Evolutionary conservation across 805 yeast genomes (phyloP).

Genomic region (Ogataea nonfermentans): DNA sequence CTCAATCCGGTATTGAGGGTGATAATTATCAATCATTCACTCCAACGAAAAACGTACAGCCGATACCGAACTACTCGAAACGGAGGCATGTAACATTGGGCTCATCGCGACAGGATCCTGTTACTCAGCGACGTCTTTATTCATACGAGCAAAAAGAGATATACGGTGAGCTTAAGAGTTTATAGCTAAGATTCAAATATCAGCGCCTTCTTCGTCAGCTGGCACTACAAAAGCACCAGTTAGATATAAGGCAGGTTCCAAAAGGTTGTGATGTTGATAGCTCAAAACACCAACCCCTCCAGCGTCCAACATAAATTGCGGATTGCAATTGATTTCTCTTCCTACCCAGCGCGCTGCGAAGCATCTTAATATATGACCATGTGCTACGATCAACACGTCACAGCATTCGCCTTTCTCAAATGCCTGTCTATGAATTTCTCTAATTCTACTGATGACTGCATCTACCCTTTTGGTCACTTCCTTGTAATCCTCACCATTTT

Average conservation of each 20-base stretch:
- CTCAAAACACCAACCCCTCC: conserved; percentile 93
- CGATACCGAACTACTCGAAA: too few species aligned
- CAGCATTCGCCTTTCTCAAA: conserved; percentile 50
- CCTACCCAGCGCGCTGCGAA: conserved; percentile 88
- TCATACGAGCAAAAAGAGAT: conserved; percentile 55
- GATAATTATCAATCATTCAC: too few species aligned
- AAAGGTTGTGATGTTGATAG: conserved; percentile 78
- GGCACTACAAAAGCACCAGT: conserved; percentile 84
- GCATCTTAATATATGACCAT: conserved; percentile 89
- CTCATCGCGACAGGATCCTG: too few species aligned
- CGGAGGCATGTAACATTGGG: too few species aligned
- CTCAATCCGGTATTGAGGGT: too few species aligned
- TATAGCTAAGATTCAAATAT: conserved; percentile 15
- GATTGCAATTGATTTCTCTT: conserved; percentile 56
- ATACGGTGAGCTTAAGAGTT: conserved; percentile 41
- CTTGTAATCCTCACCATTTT: conserved; percentile 72
- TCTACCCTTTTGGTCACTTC: conserved; percentile 75
- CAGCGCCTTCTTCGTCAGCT: conserved; percentile 51
- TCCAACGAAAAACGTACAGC: too few species aligned
- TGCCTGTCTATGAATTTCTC: conserved; percentile 54
- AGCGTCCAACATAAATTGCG: conserved; percentile 84
- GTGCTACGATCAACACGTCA: conserved; percentile 84
- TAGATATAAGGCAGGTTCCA: conserved; percentile 83
- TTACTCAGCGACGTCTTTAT: conserved; percentile 33
- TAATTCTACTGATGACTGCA: conserved; percentile 61